phyloP scores from a whole-genome alignment of 768 basidiomycete species.

The Psilocybe cubensis region DNA sequence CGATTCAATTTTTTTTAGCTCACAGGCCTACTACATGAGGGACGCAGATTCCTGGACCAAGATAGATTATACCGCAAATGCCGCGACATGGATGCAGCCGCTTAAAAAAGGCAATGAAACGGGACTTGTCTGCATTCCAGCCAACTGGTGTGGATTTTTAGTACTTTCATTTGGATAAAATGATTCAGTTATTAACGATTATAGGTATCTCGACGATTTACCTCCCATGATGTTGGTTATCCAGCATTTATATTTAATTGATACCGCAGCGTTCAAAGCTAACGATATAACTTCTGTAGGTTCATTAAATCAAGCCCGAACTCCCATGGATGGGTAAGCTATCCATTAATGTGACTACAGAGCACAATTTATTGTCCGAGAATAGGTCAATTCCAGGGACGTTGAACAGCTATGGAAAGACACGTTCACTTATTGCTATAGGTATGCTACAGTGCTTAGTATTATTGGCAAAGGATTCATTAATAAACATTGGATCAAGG shows the following conservation, averaged over 20 bases:
- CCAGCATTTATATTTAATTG: not conserved
- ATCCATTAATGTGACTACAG: not conserved
- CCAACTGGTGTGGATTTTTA: slow-evolving; percentile 56
- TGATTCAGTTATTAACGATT: not conserved
- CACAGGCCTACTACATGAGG: slow-evolving; percentile 69
- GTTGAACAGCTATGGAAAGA: slow-evolving; percentile 80
- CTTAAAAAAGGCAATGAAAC: slow-evolving; percentile 65
- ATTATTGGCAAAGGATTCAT: not conserved
- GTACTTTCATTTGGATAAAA: not conserved
- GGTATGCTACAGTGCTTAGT: slow-evolving; percentile 32
- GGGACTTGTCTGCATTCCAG: slow-evolving; percentile 62
- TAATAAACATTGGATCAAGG: slow-evolving; percentile 29
- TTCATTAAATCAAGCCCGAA: slow-evolving; percentile 71
- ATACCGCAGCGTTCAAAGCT: not conserved
- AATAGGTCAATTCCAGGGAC: slow-evolving; percentile 62
- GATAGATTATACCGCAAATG: slow-evolving; percentile 63
- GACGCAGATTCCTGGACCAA: slow-evolving; percentile 75
- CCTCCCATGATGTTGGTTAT: slow-evolving; percentile 70
- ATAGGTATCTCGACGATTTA: slow-evolving; percentile 71
- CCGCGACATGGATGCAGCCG: slow-evolving; percentile 77
- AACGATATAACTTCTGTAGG: slow-evolving; percentile 35
- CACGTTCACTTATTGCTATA: slow-evolving; percentile 69
- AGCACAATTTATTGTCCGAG: not conserved
- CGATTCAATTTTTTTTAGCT: slow-evolving; percentile 36
- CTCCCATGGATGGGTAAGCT: slow-evolving; percentile 71